Evolutionary conservation across 2,329 filamentous ascomycete species (phyloP), one percentile per base, ranked within the genome.

Genomic region (Xylariomycetidae sp.): DNA sequence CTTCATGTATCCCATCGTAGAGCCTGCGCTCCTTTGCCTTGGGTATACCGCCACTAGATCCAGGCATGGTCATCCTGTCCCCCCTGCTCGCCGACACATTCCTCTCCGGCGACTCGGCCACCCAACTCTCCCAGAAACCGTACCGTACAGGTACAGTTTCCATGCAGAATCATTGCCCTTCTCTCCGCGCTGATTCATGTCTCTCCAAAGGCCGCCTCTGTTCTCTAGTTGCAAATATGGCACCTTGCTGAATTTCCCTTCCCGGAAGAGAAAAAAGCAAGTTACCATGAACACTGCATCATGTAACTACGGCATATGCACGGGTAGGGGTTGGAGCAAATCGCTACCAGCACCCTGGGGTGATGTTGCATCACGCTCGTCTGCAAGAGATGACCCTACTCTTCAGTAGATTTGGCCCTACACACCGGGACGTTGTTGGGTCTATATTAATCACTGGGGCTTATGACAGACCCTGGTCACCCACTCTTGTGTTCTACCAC

Each of bases 391-490:
- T 41, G 31, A 38, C 36, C 39, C 34, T 41, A 39, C 46, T 49
- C 40, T 42, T 46, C 40, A 42, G 40, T 43, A 46, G 41, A 44
- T 39, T 41, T 40, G 37, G 40, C 38, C 46, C 43, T 47, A 36
- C 42, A 38, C 38, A 37, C 41, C 40, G 41, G 42, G 42, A 44
- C 34, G 27, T 36, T 42, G 45, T 50, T 51, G 46, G 20, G 44
- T 44, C 41, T 53, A 51, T 53, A 53, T 50, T 51, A 51, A 40
- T 26, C 38, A 44, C 37, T 31, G 32, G 39, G 39, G 33, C 43
- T 30, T 40, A 20, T 38, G 27, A 28, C 44, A 31, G 19, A 34
- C 32, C 29, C 38, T 8, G 27, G 31, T 30, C 16, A 44, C 37
- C 38, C 43, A 34, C 37, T 33, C 17, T 29, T 41, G 32, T 18